Evolutionary conservation across 768 basidiomycete species (phyloP).

Genomic region (Tricholoma bakamatsutake): DNA sequence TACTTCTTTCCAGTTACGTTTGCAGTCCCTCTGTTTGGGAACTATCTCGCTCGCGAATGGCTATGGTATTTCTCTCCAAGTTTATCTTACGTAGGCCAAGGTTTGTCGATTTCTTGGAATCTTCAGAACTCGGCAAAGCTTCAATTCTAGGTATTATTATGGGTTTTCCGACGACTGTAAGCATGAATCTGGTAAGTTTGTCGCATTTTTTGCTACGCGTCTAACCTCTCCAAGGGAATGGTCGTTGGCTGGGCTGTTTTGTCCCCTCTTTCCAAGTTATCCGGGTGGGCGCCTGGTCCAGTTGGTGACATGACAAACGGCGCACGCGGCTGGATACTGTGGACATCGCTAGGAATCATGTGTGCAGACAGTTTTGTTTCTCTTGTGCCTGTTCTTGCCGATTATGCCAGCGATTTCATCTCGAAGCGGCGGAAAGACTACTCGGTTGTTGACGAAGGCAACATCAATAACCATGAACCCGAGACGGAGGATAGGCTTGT

Average conservation of each 20-base stretch:
- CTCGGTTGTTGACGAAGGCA: conserved; percentile 9
- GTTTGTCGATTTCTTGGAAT: conserved; percentile 26
- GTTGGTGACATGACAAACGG: conserved; percentile 84
- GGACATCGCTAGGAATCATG: conserved; percentile 95
- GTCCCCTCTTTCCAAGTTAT: conserved; percentile 77
- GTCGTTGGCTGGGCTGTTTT: conserved; percentile 92
- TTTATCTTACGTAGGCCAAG: conserved; percentile 90
- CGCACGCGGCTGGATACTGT: conserved; percentile 96
- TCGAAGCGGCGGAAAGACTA: conserved; percentile 21
- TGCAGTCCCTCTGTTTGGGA: conserved; percentile 81
- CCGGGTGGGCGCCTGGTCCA: conserved; percentile 91
- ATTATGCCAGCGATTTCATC: conserved; percentile 37
- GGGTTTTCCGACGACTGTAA: conserved; percentile 91
- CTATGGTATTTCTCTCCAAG: conserved; percentile 92
- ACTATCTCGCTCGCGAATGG: conserved; percentile 80
- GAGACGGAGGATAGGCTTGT: conserved; percentile 81
- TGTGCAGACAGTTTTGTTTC: conserved; percentile 87
- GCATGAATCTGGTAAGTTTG: conserved; percentile 77
- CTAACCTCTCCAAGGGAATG: conserved; percentile 66
- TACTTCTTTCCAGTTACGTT: conserved; percentile 90
- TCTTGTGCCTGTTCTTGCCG: conserved; percentile 66
- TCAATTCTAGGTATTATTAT: conserved; percentile 76
- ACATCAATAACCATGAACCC: conserved; percentile 51
- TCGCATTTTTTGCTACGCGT: not conserved
- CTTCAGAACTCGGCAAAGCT: not conserved